Conservation (phyloP, 257 asterid species). For the Linderniella brevidens region DNA sequence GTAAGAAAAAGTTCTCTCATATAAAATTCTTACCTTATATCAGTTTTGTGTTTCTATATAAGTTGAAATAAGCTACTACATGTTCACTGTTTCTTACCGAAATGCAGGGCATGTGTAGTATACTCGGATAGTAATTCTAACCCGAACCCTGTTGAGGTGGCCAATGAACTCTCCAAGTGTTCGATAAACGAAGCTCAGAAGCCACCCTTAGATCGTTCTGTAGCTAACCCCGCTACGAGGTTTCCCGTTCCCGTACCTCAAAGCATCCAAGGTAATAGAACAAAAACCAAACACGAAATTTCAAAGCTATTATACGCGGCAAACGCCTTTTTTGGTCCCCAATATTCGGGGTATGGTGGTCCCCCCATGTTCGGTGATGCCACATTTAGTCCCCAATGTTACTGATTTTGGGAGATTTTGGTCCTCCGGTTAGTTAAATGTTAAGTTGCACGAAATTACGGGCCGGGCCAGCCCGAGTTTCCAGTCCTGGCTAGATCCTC, state of each 20-base stretch:
- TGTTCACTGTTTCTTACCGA: conserved; percentile 10
- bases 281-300: background rate
- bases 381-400: too few species aligned
- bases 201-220: conserved; percentile 31
- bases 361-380: too few species aligned
- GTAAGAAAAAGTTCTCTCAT: conserved; percentile 13
- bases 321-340: too few species aligned
- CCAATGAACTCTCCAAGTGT: conserved; percentile 60
- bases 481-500: too few species aligned
- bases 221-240: conserved; percentile 39
- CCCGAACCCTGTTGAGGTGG: conserved; percentile 29
- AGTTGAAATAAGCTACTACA: background rate
- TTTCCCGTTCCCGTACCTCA: conserved; percentile 70
- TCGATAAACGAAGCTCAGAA: conserved; percentile 57
- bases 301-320: background rate
- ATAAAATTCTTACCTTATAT: background rate
- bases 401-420: too few species aligned
- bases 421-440: too few species aligned
- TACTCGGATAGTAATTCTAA: conserved; percentile 41
- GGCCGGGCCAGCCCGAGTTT: too few species aligned
- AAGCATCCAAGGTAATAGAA: conserved; percentile 46
- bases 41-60: background rate
- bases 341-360: too few species aligned
- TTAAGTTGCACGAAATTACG: too few species aligned
- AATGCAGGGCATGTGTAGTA: conserved; percentile 54